Evolutionary conservation across 106 monocot species (phyloP).

Genomic region (Narthecium ossifragum): DNA sequence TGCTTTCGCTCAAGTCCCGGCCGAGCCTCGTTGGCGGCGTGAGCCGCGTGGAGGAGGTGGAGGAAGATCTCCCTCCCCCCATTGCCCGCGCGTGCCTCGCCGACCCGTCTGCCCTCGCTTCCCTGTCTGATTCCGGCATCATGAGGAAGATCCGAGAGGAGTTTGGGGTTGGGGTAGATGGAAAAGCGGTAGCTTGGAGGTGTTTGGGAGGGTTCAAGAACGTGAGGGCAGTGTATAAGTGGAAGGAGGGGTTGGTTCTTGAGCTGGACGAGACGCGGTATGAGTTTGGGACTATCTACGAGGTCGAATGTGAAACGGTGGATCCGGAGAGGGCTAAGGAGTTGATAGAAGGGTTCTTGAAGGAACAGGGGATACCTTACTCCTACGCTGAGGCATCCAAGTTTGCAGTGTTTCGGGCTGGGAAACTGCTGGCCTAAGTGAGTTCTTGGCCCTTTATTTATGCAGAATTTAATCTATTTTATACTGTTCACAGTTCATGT

Average conservation of each 20-base stretch:
- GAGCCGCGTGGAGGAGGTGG: conserved; percentile 94
- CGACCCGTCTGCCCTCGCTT: conserved; percentile 6
- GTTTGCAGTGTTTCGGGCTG: conserved; percentile 73
- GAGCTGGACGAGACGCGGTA: conserved; percentile 94
- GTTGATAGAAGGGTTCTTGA: conserved; percentile 66
- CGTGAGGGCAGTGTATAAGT: conserved; percentile 73
- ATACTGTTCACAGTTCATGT: too few relatives aligned
- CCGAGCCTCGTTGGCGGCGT: conserved; percentile 57
- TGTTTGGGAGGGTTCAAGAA: conserved; percentile 92
- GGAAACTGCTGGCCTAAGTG: conserved; percentile 63
- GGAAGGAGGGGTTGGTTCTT: conserved; percentile 64
- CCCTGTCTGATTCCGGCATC: conserved; percentile 51
- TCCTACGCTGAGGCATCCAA: conserved; percentile 58
- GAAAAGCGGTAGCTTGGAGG: conserved; percentile 1
- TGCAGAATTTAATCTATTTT: background rate
- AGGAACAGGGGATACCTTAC: conserved; percentile 53
- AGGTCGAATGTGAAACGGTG: conserved; percentile 86
- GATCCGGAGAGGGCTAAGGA: conserved; percentile 77
- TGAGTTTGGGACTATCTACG: conserved; percentile 82
- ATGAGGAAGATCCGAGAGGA: conserved; percentile 46
- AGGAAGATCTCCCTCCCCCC: conserved; percentile 73
- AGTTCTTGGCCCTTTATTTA: background rate
- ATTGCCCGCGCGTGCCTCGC: conserved; percentile 45
- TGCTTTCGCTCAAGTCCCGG: conserved; percentile 77
- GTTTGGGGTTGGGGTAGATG: conserved; percentile 16